phyloP scores from a whole-genome alignment of 2,329 filamentous ascomycete species.

The Ilyonectria mors-panacis region DNA sequence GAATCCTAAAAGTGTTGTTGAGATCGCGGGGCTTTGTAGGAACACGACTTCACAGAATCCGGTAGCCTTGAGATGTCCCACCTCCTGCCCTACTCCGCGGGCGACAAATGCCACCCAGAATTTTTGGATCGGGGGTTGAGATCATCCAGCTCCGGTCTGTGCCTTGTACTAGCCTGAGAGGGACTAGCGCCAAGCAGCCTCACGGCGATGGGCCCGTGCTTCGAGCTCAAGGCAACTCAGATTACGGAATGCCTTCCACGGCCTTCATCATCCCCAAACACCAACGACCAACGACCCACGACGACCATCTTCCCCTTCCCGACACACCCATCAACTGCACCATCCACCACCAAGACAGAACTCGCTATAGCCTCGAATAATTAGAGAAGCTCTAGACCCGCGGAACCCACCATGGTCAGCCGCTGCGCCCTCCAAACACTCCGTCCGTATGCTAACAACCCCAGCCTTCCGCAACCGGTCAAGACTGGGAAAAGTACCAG shows the following conservation, averaged over 20 bases:
- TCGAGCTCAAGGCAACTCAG: slow-evolving; percentile 58
- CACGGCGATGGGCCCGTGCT: slow-evolving; percentile 49
- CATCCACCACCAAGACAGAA: background rate
- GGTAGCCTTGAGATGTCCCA: slow-evolving; percentile 57
- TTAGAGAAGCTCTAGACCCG: slow-evolving; percentile 38
- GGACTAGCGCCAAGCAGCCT: slow-evolving; percentile 46
- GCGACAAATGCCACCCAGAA: slow-evolving; percentile 52
- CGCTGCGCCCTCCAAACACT: slow-evolving; percentile 25
- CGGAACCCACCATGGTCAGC: slow-evolving; percentile 61
- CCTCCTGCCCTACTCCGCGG: slow-evolving; percentile 57
- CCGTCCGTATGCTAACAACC: slow-evolving; percentile 42
- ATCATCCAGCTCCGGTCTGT: slow-evolving; percentile 58
- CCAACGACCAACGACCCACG: slow-evolving; percentile 35
- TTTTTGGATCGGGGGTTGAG: slow-evolving; percentile 58
- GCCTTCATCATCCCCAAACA: slow-evolving; percentile 52
- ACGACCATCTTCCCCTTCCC: slow-evolving; percentile 26
- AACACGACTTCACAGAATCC: slow-evolving; percentile 50
- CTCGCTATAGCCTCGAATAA: background rate
- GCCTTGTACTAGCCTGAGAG: slow-evolving; percentile 41
- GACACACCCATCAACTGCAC: slow-evolving; percentile 24
- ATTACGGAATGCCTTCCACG: slow-evolving; percentile 58
- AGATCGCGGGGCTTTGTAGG: slow-evolving; percentile 51
- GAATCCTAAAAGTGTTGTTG: slow-evolving; percentile 46
- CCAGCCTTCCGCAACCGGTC: slow-evolving; percentile 94
- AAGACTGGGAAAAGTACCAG: slow-evolving; percentile 98